Evolutionary conservation across 2,329 filamentous ascomycete genomes (phyloP), one percentile per base, ranked within the genome.

Genomic region (Apiospora pterosperma): DNA sequence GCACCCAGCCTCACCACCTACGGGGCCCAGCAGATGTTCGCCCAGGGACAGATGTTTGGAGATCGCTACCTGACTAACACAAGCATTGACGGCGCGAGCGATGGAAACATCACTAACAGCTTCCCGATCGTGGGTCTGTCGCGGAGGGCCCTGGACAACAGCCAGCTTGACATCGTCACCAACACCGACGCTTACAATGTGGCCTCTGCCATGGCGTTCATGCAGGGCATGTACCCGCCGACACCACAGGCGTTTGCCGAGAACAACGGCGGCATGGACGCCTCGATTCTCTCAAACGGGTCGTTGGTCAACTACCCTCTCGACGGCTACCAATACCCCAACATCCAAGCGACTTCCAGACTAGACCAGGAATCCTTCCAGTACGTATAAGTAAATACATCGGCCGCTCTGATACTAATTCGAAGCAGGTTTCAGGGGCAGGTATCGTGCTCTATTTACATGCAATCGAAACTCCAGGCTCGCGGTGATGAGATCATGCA

Each of bases 141-240:
- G 21, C 61, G 68, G 10, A 73, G 82, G 65, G 76, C 76, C n/a
- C 79, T 88, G 59, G 79, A 86, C 69, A 85, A 84, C 65, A 69
- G 65, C 2, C 80, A 86, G 69, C 69, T 88, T 21, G 72, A 74
- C 36, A 69, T 85, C 38, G 67, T 78, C 36, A 78, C 80, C 23
- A 79, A 73, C 39, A 72, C 76, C 5, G 79, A 83, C 61, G 74
- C 76, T 31, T 83, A 78, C 71, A 72, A 94, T 36, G 85, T 88
- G 62, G 88, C 85, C 66, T 88, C 92, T 3, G 92, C 92, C 38
- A 80, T 86, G 62, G 92, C 90, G 0, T 96, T 97, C 76, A 79
- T 96, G 70, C 93, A 97, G 75, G 93, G 90, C 5, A 81, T 97
- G 4, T 97, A 97, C 73, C 93, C 93, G 2, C 92, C 92, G 0